These are phyloP conservation scores for Pseudogymnoascus sp. DNA, from an alignment of 2,329 filamentous ascomycete species.

Conservation along the genomic window DNA sequence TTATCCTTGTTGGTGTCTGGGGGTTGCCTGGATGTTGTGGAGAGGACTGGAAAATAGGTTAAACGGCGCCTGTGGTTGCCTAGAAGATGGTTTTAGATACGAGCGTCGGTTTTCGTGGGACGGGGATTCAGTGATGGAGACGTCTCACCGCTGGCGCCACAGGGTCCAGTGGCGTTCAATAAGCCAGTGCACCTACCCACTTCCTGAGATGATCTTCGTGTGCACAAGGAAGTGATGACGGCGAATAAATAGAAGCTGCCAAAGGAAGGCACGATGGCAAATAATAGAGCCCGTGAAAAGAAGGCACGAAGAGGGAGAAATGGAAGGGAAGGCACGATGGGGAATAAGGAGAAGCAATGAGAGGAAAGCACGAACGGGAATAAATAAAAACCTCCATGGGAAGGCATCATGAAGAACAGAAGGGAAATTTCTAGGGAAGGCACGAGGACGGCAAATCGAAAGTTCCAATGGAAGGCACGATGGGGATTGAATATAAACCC, in stretches of 20 bases:
- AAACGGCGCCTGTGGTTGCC: not conserved
- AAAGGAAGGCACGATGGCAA: not conserved
- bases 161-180: conserved; percentile 1
- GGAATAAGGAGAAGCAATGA: no score
- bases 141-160: not conserved
- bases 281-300: no score
- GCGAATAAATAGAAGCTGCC: not conserved
- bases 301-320: no score
- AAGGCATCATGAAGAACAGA: no score
- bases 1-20: not conserved
- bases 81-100: not conserved
- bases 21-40: not conserved
- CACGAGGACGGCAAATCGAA: no score
- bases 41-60: not conserved
- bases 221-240: not conserved
- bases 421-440: no score
- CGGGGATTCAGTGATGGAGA: not conserved
- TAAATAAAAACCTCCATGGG: no score
- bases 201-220: not conserved
- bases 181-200: not conserved
- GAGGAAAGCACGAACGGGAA: no score
- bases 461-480: no score
- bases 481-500: no score
- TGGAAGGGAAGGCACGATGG: no score
- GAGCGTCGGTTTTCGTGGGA: not conserved